Conservation (phyloP, 177 flowering plant species). For the Vitis hybrid region DNA sequence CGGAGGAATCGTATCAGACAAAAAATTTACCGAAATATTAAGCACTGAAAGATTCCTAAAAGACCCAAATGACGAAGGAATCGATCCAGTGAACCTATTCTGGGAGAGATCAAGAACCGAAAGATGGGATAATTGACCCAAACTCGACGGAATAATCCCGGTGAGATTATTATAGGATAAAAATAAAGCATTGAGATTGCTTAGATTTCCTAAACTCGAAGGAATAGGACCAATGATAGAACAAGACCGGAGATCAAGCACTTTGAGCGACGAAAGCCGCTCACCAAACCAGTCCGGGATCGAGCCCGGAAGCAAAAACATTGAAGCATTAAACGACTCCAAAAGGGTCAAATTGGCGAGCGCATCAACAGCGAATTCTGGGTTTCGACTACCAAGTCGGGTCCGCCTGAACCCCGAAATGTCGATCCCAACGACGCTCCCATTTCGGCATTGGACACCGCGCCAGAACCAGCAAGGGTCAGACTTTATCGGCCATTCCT, state of each 20-base stretch:
- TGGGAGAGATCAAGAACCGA: slow-evolving; percentile 54
- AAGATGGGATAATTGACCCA: slow-evolving; percentile 47
- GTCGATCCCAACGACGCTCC: slow-evolving; percentile 50
- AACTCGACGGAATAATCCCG: slow-evolving; percentile 46
- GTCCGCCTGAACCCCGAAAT: slow-evolving; percentile 65
- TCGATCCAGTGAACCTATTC: slow-evolving; percentile 45
- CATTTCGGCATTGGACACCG: slow-evolving; percentile 48
- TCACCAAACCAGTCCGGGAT: slow-evolving; percentile 69
- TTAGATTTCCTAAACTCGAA: slow-evolving; percentile 43
- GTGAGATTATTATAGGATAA: slow-evolving; percentile 46
- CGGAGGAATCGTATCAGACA: slow-evolving; percentile 50
- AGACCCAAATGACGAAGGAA: slow-evolving; percentile 37
- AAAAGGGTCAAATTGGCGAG: slow-evolving; percentile 48
- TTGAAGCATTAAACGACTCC: slow-evolving; percentile 55
- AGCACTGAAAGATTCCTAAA: slow-evolving; percentile 42
- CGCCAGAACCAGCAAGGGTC: slow-evolving; percentile 56
- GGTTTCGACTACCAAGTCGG: slow-evolving; percentile 43
- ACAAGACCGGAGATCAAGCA: slow-evolving; percentile 65
- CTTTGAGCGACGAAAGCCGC: slow-evolving; percentile 31
- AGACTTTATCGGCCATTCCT: slow-evolving; percentile 78
- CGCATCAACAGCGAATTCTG: slow-evolving; percentile 53
- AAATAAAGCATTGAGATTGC: slow-evolving; percentile 30
- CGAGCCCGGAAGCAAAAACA: slow-evolving; percentile 55
- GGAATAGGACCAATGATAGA: slow-evolving; percentile 47
- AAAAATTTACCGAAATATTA: slow-evolving; percentile 46